Base-by-base conservation (phyloP, 345 rosid species). In the Psidium friedrichsthalianum region DNA sequence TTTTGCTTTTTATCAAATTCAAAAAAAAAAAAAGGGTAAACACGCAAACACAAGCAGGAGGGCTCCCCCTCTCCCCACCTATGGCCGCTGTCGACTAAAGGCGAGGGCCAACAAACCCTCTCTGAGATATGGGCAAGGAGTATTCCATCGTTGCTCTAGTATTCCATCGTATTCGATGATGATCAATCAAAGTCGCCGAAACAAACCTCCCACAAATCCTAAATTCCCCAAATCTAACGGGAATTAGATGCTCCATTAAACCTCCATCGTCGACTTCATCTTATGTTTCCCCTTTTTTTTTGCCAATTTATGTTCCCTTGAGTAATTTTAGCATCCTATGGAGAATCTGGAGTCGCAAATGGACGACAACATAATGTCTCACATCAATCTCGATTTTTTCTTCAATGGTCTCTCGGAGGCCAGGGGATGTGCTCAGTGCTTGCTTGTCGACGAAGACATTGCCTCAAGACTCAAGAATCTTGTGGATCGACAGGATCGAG, bases 401-500 rank as follows among this genome's bases (percentile, higher is more conserved):
- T 85, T 87, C 44, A 74, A 82, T 47, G 91, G 83, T n/a, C 44
- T 74, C 21, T 84, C 89, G 40, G 89, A 88, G 5, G 84, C 82
- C 32, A 36, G 85, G 85, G 69, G 27, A 56, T 52, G 49, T 78
- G 16, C 36, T n/a, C 51, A 29, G 85, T 5, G 22, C 51, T 42
- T 44, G 74, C 5, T 40, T 40, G 42, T 40, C 42, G 5, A 40
- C 5, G 42, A 40, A 40, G 2, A 5, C 42, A 40, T 2, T 85
- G 61, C 87, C 92, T 0, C 90, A 90, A 3, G 91, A 84, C 61
- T 85, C 90, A n/a, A 59, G 52, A 11, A 69, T 90, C 27, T 88
- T 89, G 56, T 87, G 88, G 92, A 85, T 92, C 84, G 88, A 87
- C 56, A 91, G 90, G 61, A 86, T 95, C 51, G 94, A 93, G 90